Percentiles rank a stretch among this genome's conserved stretches.
Evolutionary conservation across 1,139 yeast species (phyloP).

Genomic region (Protomyces inouyei): DNA sequence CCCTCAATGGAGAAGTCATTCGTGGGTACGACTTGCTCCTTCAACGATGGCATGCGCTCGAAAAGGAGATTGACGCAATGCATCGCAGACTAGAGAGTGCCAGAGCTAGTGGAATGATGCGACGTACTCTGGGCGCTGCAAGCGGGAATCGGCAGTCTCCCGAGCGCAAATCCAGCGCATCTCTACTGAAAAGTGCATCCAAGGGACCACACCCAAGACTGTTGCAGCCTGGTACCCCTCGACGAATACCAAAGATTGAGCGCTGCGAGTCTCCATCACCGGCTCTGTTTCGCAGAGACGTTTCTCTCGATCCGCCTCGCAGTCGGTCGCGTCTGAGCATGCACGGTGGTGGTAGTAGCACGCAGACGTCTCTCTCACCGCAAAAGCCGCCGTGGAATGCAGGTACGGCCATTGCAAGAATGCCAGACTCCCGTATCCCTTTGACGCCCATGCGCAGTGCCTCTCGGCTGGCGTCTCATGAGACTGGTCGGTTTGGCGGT

Average conservation of each 20-base stretch:
- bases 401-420: conserved; percentile 4
- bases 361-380: neutral
- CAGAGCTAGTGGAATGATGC: conserved; percentile 5
- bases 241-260: neutral
- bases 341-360: neutral
- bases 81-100: conserved; percentile 4
- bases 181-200: neutral
- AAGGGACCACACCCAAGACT: neutral
- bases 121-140: neutral
- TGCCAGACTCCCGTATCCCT: neutral
- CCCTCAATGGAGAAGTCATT: conserved; percentile 16
- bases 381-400: conserved; percentile 21
- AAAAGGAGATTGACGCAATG: conserved; percentile 1
- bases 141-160: neutral
- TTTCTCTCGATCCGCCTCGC: conserved; percentile 21
- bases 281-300: conserved; percentile 9
- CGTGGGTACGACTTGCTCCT: conserved; percentile 10
- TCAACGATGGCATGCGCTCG: conserved; percentile 8
- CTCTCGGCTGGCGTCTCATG: neutral
- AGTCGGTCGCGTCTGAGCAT: conserved; percentile 16
- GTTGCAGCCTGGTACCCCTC: neutral
- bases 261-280: neutral
- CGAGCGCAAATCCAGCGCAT: neutral
- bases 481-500: neutral
- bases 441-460: neutral